Conservation (phyloP, 1,139 yeast genomes). For the Yamadazyma blattariae region DNA sequence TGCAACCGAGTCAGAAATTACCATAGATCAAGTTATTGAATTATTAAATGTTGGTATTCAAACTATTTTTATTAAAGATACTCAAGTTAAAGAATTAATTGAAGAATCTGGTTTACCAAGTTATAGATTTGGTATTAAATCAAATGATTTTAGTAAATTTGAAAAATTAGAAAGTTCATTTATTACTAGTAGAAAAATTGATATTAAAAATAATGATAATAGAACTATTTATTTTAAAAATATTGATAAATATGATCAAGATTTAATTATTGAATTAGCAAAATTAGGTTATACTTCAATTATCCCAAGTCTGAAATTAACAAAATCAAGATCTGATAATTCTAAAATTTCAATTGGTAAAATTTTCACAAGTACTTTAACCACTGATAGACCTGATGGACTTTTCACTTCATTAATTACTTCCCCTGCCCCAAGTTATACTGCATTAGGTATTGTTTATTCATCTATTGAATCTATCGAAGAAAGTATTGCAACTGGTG, state of each 20-base stretch:
- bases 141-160: constrained; percentile 13
- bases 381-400: constrained; percentile 85
- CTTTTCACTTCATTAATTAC: constrained; percentile 83
- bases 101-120: constrained; percentile 58
- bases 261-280: constrained; percentile 28
- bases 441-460: constrained; percentile 85
- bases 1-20: constrained; percentile 19
- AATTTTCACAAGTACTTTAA: constrained; percentile 53
- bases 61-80: constrained; percentile 43
- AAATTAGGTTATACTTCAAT: constrained; percentile 47
- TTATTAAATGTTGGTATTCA: constrained; percentile 68
- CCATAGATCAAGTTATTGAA: constrained; percentile 45
- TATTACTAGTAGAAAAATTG: constrained; percentile 18
- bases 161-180: constrained; percentile 21
- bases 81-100: constrained; percentile 31
- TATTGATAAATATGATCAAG: constrained; percentile 19
- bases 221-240: constrained; percentile 36
- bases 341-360: constrained; percentile 46
- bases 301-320: constrained; percentile 36
- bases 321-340: constrained; percentile 34
- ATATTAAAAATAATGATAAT: constrained; percentile 30
- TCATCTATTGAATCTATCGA: constrained; percentile 79
- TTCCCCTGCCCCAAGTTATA: constrained; percentile 48
- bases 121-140: constrained; percentile 49
- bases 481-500: constrained; percentile 75